These are phyloP conservation scores for Albizia julibrissin DNA, from an alignment of 306 rosid genomes.

Conservation along the genomic window DNA sequence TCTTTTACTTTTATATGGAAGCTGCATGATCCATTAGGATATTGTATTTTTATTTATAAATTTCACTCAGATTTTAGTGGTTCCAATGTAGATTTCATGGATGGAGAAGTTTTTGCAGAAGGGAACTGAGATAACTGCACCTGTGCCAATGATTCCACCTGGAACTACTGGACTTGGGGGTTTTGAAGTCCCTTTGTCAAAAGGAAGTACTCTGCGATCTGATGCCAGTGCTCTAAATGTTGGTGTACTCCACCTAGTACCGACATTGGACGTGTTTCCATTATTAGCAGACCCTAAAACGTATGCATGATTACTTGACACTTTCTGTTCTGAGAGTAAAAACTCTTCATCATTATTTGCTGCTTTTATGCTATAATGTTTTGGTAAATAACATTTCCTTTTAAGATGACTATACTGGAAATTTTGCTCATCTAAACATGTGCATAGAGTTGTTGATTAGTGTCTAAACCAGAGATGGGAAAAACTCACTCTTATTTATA, in stretches of 20 bases:
- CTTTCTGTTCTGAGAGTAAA: constrained; percentile 14
- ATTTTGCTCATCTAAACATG: not conserved
- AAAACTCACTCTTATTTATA: too few relatives aligned
- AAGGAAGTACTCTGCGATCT: constrained; percentile 81
- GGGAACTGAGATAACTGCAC: constrained; percentile 98
- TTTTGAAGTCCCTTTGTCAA: constrained; percentile 91
- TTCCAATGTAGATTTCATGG: constrained; percentile 83
- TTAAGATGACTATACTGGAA: constrained; percentile 23
- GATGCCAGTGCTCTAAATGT: constrained; percentile 97
- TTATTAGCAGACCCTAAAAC: constrained; percentile 76
- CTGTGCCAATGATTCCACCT: constrained; percentile 88
- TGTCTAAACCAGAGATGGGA: too few relatives aligned
- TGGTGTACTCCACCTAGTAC: constrained; percentile 94
- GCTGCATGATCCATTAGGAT: constrained; percentile 23
- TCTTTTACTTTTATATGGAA: not conserved
- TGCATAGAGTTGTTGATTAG: not conserved
- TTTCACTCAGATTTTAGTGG: constrained; percentile 8
- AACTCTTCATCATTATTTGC: constrained; percentile 11
- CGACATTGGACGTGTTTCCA: constrained; percentile 95
- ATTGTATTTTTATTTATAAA: not conserved
- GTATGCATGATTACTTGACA: constrained; percentile 48
- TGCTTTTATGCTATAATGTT: constrained; percentile 21
- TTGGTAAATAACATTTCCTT: constrained; percentile 22
- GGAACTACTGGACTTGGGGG: constrained; percentile 99
- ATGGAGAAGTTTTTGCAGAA: constrained; percentile 92